Base-by-base conservation (phyloP, 1,284 basidiomycete species). In the Pseudozyma pruni region DNA sequence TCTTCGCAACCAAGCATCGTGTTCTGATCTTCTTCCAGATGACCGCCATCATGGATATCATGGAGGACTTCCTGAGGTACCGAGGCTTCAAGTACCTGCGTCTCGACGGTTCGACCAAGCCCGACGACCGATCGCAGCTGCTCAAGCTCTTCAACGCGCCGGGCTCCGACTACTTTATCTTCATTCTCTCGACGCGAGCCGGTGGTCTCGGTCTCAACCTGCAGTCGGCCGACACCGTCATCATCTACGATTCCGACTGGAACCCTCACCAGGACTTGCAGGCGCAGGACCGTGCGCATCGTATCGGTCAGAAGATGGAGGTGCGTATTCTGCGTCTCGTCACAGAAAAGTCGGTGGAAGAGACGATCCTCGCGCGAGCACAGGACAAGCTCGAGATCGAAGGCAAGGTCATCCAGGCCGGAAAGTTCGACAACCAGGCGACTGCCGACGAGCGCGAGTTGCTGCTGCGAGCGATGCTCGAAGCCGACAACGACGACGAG, bases 21-120 rank as follows among this genome's bases (percentile, higher is more conserved):
- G 93, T 94, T 4, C 89, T 98, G 64, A 97, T 98, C 82, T 98
- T 98, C 89, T 98, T 98, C 90, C 95, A 98, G 84, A 98, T 98
- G 95, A 98, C 95, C 89, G 82, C 94, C 78, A 94, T 98, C 82
- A 98, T 98, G 95, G 94, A 97, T 75, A 97, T 98, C 83, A 95
- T 98, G 88, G 94, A 96, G 81, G 96, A 98, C 83, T 99, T 97
- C 83, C 86, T 98, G 82, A 91, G 92, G 81, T 91, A 90, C 86
- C 90, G 91, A 85, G 88, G 88, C 17, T 94, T 90, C 87, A 91
- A 92, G 81, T 92, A 94, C 83, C 89, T 98, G 49, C 93, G 96
- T 75, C 87, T 99, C 22, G 96, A 98, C 84, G 96, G 96, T 86
- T 91, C 92, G 14, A 98, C 96, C 37, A 98, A 98, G 86, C 95